These are phyloP conservation scores for Epichloe glyceriae DNA, from an alignment of 2,329 filamentous ascomycete species.

Conservation along the genomic window DNA sequence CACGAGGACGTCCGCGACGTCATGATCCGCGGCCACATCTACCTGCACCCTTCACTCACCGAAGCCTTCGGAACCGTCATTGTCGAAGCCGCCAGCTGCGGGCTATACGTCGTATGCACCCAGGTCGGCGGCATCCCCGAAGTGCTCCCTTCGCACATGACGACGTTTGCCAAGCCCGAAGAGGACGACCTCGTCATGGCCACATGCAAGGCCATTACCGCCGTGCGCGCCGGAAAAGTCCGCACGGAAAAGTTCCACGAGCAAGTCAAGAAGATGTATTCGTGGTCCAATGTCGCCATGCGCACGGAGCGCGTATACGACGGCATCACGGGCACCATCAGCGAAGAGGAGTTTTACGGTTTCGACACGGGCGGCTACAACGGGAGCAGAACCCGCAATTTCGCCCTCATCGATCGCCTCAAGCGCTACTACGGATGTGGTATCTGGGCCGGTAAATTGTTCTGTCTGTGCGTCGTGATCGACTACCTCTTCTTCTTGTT, in stretches of 20 bases:
- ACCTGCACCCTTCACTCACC: conserved; percentile 86
- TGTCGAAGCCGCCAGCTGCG: conserved; percentile 91
- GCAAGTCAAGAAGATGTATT: conserved; percentile 97
- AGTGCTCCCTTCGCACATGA: conserved; percentile 93
- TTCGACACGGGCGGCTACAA: conserved; percentile 59
- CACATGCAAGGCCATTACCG: conserved; percentile 77
- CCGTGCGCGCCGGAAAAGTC: conserved; percentile 73
- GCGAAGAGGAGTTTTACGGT: conserved; percentile 79
- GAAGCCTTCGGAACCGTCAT: conserved; percentile 98
- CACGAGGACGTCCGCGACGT: conserved; percentile 96
- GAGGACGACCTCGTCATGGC: conserved; percentile 88
- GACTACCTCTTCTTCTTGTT: conserved; percentile 87
- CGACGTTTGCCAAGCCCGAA: conserved; percentile 89
- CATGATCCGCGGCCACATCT: conserved; percentile 94
- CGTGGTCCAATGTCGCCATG: conserved; percentile 88
- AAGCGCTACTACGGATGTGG: conserved; percentile 97
- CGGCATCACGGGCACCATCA: conserved; percentile 76
- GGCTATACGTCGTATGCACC: conserved; percentile 91
- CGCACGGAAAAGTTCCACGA: conserved; percentile 92
- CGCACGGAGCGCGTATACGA: conserved; percentile 93
- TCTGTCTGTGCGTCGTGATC: conserved; percentile 86
- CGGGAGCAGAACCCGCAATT: conserved; percentile 64
- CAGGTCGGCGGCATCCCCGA: conserved; percentile 95
- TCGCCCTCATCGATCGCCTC: conserved; percentile 83
- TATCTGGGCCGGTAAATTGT: conserved; percentile 95